Percentiles rank a stretch among this genome's conserved stretches.
These are phyloP conservation scores for Tricholoma hemisulphureum DNA, from an alignment of 768 basidiomycete genomes.

Conservation along the genomic window DNA sequence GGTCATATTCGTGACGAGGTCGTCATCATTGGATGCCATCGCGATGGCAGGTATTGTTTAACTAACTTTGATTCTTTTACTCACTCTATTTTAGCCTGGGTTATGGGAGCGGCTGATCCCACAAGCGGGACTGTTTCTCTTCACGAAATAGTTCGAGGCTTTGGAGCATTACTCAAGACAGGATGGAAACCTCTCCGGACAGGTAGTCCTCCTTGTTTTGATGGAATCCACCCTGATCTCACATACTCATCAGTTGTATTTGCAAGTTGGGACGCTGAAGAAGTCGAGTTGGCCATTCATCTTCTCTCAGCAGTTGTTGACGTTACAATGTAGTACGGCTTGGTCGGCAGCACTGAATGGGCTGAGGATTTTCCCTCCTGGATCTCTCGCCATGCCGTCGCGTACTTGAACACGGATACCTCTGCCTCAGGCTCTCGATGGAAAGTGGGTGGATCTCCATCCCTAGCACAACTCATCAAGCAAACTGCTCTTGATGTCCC, in stretches of 20 bases:
- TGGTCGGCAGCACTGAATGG: conserved; percentile 89
- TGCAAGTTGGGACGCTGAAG: conserved; percentile 77
- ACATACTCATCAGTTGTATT: conserved; percentile 45
- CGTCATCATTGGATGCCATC: conserved; percentile 83
- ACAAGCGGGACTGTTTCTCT: conserved; percentile 77
- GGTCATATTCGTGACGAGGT: conserved; percentile 84
- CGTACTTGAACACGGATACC: conserved; percentile 83
- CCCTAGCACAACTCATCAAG: conserved; percentile 74
- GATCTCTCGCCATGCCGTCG: conserved; percentile 75
- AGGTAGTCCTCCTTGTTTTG: conserved; percentile 18
- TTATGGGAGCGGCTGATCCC: conserved; percentile 79
- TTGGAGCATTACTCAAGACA: conserved; percentile 60
- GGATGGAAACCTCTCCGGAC: conserved; percentile 87
- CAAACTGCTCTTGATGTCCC: conserved; percentile 66
- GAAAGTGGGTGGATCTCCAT: conserved; percentile 66
- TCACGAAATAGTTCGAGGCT: conserved; percentile 73
- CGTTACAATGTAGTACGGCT: conserved; percentile 43
- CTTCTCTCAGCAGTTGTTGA: conserved; percentile 5
- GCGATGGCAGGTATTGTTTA: conserved; percentile 60
- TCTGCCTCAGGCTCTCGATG: conserved; percentile 65
- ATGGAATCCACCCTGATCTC: not conserved
- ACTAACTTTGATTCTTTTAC: not conserved
- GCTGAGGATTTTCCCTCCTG: conserved; percentile 88
- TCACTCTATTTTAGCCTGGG: conserved; percentile 49
- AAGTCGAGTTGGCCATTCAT: conserved; percentile 39